Evolutionary conservation across 257 asterid species (phyloP).

Genomic region (Marsdenia floribunda): DNA sequence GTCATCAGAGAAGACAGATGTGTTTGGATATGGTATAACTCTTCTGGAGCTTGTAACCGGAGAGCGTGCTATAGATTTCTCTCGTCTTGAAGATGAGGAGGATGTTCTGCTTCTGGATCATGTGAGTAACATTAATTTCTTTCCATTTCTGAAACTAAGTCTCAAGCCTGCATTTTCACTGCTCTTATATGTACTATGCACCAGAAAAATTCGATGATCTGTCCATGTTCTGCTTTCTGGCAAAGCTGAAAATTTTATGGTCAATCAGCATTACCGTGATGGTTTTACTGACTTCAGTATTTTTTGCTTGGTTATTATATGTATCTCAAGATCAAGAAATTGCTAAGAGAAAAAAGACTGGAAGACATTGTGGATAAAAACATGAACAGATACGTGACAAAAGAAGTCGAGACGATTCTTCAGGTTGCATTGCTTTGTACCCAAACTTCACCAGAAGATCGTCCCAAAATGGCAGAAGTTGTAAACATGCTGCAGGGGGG

Average conservation of each 20-base stretch:
- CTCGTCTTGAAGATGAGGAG: constrained; percentile 90
- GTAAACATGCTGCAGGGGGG: constrained; percentile 81
- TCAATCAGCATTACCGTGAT: not conserved
- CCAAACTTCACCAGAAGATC: constrained; percentile 70
- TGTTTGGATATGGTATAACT: constrained; percentile 85
- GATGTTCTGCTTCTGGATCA: constrained; percentile 87
- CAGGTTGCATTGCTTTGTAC: constrained; percentile 91
- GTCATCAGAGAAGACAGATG: constrained; percentile 86
- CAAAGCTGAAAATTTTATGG: not conserved
- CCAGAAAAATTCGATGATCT: not conserved
- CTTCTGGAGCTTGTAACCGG: constrained; percentile 87
- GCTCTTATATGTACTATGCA: not conserved
- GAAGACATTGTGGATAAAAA: constrained; percentile 64
- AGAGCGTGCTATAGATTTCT: constrained; percentile 83
- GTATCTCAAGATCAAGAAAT: constrained; percentile 55
- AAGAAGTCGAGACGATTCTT: constrained; percentile 64
- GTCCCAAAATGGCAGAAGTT: constrained; percentile 73
- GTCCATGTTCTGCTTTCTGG: not conserved
- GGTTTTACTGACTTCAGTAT: not conserved
- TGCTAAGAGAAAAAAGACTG: constrained; percentile 58
- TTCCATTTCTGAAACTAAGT: not conserved
- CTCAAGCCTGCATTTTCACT: not conserved
- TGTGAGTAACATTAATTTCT: constrained; percentile 33
- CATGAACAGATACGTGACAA: constrained; percentile 38
- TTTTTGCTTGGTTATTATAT: not conserved